Base-by-base conservation (phyloP, 208 protist genomes). In the Trypanosoma brucei region DNA sequence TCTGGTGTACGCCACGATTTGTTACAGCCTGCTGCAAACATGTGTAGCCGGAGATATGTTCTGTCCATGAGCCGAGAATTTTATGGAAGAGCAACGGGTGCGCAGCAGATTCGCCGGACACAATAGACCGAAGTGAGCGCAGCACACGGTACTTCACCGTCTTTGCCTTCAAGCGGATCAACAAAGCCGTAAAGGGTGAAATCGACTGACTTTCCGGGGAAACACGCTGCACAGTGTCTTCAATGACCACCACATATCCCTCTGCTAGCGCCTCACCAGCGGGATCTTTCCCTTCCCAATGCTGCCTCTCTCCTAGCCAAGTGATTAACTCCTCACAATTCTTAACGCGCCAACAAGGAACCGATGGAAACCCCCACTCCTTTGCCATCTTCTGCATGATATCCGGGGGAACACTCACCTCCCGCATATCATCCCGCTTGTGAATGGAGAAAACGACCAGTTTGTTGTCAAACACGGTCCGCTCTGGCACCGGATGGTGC, bases 91-190 rank as follows among this genome's bases (percentile, higher is more conserved):
- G 59, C 14, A 65, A 65, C n/a, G 60, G 58, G n/a, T 40, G 71
- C 33, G 77, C 70, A 11, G 33, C 55, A 8, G 72, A 85, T 14
- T 96, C 87, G 7, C 79, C 81, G 34, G 57, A 53, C 35, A 86
- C 54, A 50, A 87, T 72, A 5, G 82, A 86, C 31, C 90, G 90
- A 31, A 96, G 64, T 1, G 81, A 76, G 3, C 90, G 86, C 69
- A 96, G 77, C 2, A 85, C 79, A 55, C 78, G 60, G 69, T 96
- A 96, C 56, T 66, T 57, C 4, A 79, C 71, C 3, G 86, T 92
- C 55, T 96, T 96, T 3, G 82, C 65, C 69, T 96, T 96, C 37
- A 96, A 68, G 0, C 90, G 84, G 56, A 95, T 42, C 1, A 81
- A 83, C 3, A 52, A 60, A 22, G 81, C 66, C 72, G 72, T 88